A percentile compares a stretch with the other conserved stretches of the same genome.
Evolutionary conservation across 2,329 filamentous ascomycete genomes (phyloP).

Genomic region (Teratosphaeria nubilosa): DNA sequence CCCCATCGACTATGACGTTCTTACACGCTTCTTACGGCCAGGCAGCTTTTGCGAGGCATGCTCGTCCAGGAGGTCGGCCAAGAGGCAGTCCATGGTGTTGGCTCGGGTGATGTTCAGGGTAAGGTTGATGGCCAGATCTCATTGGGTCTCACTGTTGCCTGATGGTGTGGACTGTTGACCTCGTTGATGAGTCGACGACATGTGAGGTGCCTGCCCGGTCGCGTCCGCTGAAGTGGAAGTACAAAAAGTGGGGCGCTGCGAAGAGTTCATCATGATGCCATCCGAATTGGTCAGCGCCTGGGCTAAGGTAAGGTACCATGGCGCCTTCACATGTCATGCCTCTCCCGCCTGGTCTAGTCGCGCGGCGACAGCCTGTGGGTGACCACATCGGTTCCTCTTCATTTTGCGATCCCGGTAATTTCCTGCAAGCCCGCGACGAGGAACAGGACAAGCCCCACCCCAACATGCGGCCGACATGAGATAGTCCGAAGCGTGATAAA

Average conservation of each 20-base stretch:
- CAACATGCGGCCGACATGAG: not conserved
- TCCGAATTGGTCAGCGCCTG: not conserved
- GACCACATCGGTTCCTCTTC: too few species aligned
- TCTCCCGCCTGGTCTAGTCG: not conserved
- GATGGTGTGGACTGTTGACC: too few species aligned
- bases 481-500: not conserved
- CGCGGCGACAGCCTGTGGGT: not conserved
- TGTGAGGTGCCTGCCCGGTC: not conserved
- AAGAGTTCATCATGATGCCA: not conserved
- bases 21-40: too few species aligned
- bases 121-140: too few species aligned
- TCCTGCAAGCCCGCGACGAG: not conserved
- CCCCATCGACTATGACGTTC: too few species aligned
- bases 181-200: too few species aligned
- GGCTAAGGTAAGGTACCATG: not conserved
- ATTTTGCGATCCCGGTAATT: not conserved
- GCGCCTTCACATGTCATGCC: not conserved
- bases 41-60: not conserved
- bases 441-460: not conserved
- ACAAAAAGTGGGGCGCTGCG: not conserved
- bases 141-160: too few species aligned
- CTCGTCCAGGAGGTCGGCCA: not conserved
- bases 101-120: too few species aligned
- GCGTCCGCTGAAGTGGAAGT: not conserved
- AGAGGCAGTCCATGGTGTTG: not conserved